Evolutionary conservation across 192 early-diverging fungal species (phyloP).

Genomic region (Coemansia sp.): DNA sequence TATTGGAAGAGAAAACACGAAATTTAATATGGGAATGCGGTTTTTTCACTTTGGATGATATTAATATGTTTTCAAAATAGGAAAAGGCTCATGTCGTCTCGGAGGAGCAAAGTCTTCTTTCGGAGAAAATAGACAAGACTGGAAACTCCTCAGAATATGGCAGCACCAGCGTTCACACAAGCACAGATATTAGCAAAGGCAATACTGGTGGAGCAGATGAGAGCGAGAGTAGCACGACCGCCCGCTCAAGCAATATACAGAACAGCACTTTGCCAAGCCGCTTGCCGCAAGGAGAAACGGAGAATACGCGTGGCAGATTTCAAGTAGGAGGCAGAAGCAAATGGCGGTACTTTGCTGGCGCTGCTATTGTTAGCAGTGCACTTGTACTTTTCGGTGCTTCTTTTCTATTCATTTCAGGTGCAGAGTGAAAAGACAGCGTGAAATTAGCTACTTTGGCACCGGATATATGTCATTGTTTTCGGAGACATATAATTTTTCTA

Average conservation of each 20-base stretch:
- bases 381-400: neutral
- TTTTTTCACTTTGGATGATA: neutral
- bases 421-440: neutral
- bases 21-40: no score
- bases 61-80: neutral
- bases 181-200: neutral
- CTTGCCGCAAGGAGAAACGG: neutral
- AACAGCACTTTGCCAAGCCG: neutral
- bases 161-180: neutral
- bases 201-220: neutral
- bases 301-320: neutral
- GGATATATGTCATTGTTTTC: neutral
- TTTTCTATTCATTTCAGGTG: neutral
- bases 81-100: neutral
- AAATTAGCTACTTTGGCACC: neutral
- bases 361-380: neutral
- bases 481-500: neutral
- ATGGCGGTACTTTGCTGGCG: constrained; percentile 2
- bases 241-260: neutral
- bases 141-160: neutral
- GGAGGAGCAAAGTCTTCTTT: neutral
- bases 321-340: neutral
- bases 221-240: neutral
- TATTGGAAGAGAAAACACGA: no score
- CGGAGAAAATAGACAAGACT: neutral